Conservation (phyloP, 495 filamentous ascomycete species). For the Achaetomiella virescens region DNA sequence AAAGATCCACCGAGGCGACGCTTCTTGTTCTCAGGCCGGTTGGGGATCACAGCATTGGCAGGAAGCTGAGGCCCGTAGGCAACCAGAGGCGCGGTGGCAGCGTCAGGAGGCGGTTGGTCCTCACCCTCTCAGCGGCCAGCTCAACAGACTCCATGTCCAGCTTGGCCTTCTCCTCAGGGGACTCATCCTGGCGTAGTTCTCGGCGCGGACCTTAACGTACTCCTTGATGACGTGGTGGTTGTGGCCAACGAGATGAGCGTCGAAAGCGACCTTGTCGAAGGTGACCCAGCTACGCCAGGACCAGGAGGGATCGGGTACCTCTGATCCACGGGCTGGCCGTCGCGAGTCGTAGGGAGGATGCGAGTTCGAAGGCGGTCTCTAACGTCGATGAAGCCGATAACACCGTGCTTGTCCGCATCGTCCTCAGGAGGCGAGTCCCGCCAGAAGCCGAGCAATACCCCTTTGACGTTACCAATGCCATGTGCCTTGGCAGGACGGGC, state of each 20-base stretch:
- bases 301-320: slow-evolving; percentile 43
- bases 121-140: slow-evolving; percentile 33
- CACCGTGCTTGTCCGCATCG: slow-evolving; percentile 41
- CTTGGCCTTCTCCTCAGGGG: slow-evolving; percentile 22
- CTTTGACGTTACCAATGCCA: slow-evolving; percentile 32
- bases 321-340: slow-evolving; percentile 33
- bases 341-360: slow-evolving; percentile 35
- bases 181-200: slow-evolving; percentile 24
- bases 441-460: slow-evolving; percentile 48
- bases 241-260: slow-evolving; percentile 40
- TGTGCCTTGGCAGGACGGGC: slow-evolving; percentile 25
- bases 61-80: slow-evolving; percentile 42
- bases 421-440: slow-evolving; percentile 42
- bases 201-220: slow-evolving; percentile 46
- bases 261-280: slow-evolving; percentile 47
- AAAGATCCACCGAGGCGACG: slow-evolving; percentile 27
- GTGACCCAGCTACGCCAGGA: slow-evolving; percentile 51
- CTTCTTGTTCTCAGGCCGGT: slow-evolving; percentile 33
- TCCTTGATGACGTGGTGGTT: slow-evolving; percentile 48
- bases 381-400: slow-evolving; percentile 50
- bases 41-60: slow-evolving; percentile 26
- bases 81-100: slow-evolving; percentile 27
- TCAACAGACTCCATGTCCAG: slow-evolving; percentile 28
- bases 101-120: slow-evolving; percentile 33
- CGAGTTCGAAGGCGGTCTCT: slow-evolving; percentile 48